phyloP scores from a whole-genome alignment of 805 yeast genomes.

The Hanseniaspora meyeri region DNA sequence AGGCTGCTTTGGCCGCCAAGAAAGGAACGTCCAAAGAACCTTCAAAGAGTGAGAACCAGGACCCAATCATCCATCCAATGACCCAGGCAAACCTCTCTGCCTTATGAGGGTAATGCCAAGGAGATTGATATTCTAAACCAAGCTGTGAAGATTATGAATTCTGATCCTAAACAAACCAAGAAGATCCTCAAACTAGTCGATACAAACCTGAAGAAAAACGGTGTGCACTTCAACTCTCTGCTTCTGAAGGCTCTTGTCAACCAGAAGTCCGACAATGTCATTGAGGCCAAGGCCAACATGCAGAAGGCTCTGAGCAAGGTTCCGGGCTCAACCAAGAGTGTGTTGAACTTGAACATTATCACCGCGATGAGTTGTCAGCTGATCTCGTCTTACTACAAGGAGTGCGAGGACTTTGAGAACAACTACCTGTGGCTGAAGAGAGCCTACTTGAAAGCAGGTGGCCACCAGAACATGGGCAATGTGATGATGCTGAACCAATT shows the following conservation, averaged over 20 bases:
- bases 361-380: slow-evolving; percentile 44
- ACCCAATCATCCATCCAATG: slow-evolving; percentile 5
- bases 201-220: slow-evolving; percentile 58
- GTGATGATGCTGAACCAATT: slow-evolving; percentile 71
- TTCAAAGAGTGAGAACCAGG: not conserved
- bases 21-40: not conserved
- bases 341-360: slow-evolving; percentile 35
- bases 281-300: slow-evolving; percentile 54
- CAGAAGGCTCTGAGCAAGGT: slow-evolving; percentile 49
- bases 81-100: slow-evolving; percentile 1
- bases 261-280: slow-evolving; percentile 42
- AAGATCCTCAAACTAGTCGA: slow-evolving; percentile 72
- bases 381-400: slow-evolving; percentile 70
- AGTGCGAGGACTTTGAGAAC: slow-evolving; percentile 53
- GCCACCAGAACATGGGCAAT: slow-evolving; percentile 40
- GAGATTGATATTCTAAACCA: slow-evolving; percentile 68
- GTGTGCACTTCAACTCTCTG: slow-evolving; percentile 64
- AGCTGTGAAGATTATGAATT: slow-evolving; percentile 72
- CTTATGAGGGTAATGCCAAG: slow-evolving; percentile 31
- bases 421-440: slow-evolving; percentile 68
- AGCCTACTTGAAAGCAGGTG: slow-evolving; percentile 55
- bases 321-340: slow-evolving; percentile 35
- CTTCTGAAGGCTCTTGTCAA: slow-evolving; percentile 73
- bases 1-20: slow-evolving; percentile 13
- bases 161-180: slow-evolving; percentile 56